Conservation (phyloP, 2,329 filamentous ascomycete genomes). For the Pseudopyrenochaeta lycopersici region DNA sequence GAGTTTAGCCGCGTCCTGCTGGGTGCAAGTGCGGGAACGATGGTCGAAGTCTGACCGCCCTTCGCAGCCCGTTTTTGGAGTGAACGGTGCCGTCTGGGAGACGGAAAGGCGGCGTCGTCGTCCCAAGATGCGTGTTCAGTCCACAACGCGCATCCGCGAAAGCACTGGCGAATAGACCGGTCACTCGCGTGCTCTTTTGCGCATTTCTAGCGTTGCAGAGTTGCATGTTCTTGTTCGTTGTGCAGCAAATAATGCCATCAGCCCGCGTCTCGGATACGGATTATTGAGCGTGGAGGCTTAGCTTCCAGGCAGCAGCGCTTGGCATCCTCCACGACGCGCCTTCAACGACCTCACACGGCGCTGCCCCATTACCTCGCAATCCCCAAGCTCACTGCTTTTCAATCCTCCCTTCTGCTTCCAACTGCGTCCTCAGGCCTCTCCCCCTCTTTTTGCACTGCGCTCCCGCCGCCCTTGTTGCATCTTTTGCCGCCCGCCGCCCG, state of each 20-base stretch:
- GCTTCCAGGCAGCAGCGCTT: conserved; percentile 35
- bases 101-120: conserved; percentile 15
- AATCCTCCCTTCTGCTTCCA: conserved; percentile 21
- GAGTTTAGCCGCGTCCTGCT: conserved; percentile 8
- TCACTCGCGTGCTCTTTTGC: conserved; percentile 13
- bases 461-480: conserved; percentile 36
- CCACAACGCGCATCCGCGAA: conserved; percentile 16
- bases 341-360: conserved; percentile 12
- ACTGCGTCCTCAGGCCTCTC: conserved; percentile 40
- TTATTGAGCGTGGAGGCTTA: conserved; percentile 31
- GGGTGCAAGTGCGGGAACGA: not conserved
- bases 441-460: conserved; percentile 25
- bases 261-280: conserved; percentile 28
- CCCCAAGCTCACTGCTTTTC: conserved; percentile 29
- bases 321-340: conserved; percentile 21
- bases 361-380: conserved; percentile 20
- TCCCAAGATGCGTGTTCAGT: conserved; percentile 1
- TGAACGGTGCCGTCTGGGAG: conserved; percentile 5
- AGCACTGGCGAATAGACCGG: conserved; percentile 15
- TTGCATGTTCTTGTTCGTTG: conserved; percentile 18
- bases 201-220: conserved; percentile 23
- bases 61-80: conserved; percentile 17
- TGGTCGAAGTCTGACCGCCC: conserved; percentile 16
- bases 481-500: conserved; percentile 37
- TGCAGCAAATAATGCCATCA: conserved; percentile 32